Conservation (phyloP, 805 yeast species). For the Kodamaea fukazawae region DNA sequence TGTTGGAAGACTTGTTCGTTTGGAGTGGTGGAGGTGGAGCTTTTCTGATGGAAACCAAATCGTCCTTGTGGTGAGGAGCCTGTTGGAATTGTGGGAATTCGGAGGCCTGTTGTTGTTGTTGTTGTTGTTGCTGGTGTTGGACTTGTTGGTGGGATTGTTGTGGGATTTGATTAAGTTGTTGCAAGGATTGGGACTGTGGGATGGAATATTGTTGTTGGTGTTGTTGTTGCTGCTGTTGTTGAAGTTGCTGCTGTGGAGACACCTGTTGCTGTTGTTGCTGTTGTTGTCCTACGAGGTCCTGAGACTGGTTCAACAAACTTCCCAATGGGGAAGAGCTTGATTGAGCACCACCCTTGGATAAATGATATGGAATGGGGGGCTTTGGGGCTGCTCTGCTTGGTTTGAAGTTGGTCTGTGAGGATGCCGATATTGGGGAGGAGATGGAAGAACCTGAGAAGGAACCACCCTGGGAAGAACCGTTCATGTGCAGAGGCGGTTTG, state of each 20-base stretch:
- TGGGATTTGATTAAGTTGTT: slow-evolving; percentile 1
- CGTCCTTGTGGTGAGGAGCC: not conserved
- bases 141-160: not conserved
- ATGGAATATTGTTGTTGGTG: slow-evolving; percentile 1
- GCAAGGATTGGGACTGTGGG: no score
- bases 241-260: not conserved
- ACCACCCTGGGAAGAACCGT: slow-evolving; percentile 5
- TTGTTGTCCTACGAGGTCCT: slow-evolving; percentile 4
- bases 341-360: slow-evolving; percentile 17
- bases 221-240: slow-evolving; percentile 1
- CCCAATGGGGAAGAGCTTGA: slow-evolving; percentile 30
- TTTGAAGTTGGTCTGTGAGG: slow-evolving; percentile 19
- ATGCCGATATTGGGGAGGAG: slow-evolving; percentile 7
- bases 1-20: slow-evolving; percentile 3
- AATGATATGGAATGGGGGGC: slow-evolving; percentile 43
- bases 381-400: slow-evolving; percentile 43
- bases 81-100: no score
- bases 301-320: slow-evolving; percentile 27
- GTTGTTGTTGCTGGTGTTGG: slow-evolving; percentile 5
- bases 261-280: not conserved
- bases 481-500: slow-evolving; percentile 8
- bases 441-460: no score
- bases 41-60: slow-evolving; percentile 47
- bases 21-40: slow-evolving; percentile 54
- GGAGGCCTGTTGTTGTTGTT: slow-evolving; percentile 5